phyloP scores from a whole-genome alignment of 192 early-diverging fungal species.

The Backusella tarrabulga region DNA sequence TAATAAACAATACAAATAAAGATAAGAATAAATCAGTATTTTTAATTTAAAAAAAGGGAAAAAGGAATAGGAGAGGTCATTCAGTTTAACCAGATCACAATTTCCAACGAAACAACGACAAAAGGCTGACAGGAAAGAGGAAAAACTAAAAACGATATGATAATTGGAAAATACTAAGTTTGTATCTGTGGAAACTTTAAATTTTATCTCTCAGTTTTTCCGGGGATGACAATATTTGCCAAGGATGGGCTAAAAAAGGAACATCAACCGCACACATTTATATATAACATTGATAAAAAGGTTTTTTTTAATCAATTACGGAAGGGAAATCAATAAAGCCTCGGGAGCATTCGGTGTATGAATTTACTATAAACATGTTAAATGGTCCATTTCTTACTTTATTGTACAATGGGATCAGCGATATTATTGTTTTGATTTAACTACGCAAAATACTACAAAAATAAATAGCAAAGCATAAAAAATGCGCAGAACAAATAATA shows the following conservation, averaged over 20 bases:
- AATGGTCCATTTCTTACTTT: background rate
- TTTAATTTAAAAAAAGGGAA: background rate
- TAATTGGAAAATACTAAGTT: conserved; percentile 1
- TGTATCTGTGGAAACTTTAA: background rate
- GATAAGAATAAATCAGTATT: background rate
- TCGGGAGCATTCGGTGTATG: background rate
- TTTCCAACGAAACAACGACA: background rate
- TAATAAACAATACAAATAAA: background rate
- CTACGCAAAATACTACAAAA: background rate
- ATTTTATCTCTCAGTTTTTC: background rate
- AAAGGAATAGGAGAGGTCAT: background rate
- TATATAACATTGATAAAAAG: background rate
- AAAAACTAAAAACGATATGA: background rate
- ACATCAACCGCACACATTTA: background rate
- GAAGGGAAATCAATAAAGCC: background rate
- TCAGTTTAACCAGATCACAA: conserved; percentile 8
- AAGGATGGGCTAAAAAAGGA: conserved; percentile 2
- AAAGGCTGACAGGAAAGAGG: background rate
- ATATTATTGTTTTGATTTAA: background rate
- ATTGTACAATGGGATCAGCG: background rate
- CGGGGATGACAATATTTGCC: background rate
- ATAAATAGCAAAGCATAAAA: background rate
- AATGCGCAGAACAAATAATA: background rate
- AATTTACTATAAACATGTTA: background rate
- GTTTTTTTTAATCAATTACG: background rate